Base-by-base conservation (phyloP, 2,329 filamentous ascomycete genomes). In the Rhynchosporium secalis region DNA sequence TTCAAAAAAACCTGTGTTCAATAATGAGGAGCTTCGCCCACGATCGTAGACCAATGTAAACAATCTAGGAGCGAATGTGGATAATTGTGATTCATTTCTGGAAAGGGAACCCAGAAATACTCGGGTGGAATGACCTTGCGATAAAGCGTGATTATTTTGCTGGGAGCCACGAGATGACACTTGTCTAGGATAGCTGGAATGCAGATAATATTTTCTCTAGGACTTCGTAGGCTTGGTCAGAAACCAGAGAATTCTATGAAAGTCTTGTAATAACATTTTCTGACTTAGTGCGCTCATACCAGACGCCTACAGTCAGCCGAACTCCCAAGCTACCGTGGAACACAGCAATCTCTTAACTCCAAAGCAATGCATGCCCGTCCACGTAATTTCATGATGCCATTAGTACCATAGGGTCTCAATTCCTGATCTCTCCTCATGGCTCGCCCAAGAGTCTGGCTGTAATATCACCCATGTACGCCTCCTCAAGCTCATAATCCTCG, bases 401-500 rank as follows among this genome's bases (percentile, higher is more conserved):
- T 31, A 28, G 38, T n/a, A 33, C 45, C 12, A 41, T 38, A 33
- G 28, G 15, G 36, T 13, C n/a, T 40, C 15, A 29, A 3, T 43
- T 33, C 28, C 13, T 20, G 10, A 3, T 51, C 5, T n/a, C 29
- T 3, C 12, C 43, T 71, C 63, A 74, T 51, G 85, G 83, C 76
- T 97, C 93, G 43, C 90, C 90, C 40, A 97, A 86, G 6, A 98
- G 83, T 62, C 89, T 83, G 20, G 92, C 91, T 0, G 91, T 96
- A 66, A 98, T 88, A 69, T 96, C 92, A 3, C 91, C 92, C 84
- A 96, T 91, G 69, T 92, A 93, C 1, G 88, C 92, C 71, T 95
- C 90, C 72, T 96, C 91, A n/a, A 96, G 79, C 70, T 91, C 87
- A 74, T 61, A 61, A 28, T 61, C 59, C 20, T 56, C 51, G 10